Evolutionary conservation across 1,284 basidiomycete species (phyloP), one percentile per base, ranked within the genome.

Genomic region (Gastroboletus turbinatus): DNA sequence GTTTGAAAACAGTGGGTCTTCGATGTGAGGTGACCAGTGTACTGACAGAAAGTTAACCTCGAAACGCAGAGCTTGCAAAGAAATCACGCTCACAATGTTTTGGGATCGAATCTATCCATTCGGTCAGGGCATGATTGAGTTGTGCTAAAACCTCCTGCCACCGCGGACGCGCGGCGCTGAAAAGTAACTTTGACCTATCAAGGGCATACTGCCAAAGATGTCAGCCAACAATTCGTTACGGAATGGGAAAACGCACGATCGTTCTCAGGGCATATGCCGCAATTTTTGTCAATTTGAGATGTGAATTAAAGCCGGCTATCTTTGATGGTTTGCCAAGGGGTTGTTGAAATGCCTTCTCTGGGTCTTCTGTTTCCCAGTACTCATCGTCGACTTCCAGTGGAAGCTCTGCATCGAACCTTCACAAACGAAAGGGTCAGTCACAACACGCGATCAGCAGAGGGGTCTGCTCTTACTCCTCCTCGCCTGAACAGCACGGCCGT

Each of bases 371-470:
- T 63, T 84, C 82, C 91, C 90, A 94, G 64, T 85, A 92, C 60
- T 94, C 90, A 66, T 96, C 94, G 60, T 94, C 89, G 7, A 95
- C 86, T 66, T 92, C 90, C 9, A 90, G 74, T 1, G 92, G 91
- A 47, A 88, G 77, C 38, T 90, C 89, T 25, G 88, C 75, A 68
- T 95, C 92, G 67, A 90, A 87, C 69, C 88, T 90, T 63, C 4
- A 53, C 47, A 51, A 38, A 47, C 39, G 51, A 57, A 57, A 27
- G 35, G 32, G 47, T 67, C 19, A 60, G 55, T 40, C 27, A 40
- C 40, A 39, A 40, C 3, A 33, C 19, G 49, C 39, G 32, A 49
- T 59, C 47, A 46, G 53, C 39, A 33, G 8, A 6, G 21, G 14
- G 29, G 11, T n/a, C 73, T 84, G 11, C 38, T 73, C 85, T 70